phyloP scores from a whole-genome alignment of 2,329 filamentous ascomycete species.

The Ilyonectria sp. region DNA sequence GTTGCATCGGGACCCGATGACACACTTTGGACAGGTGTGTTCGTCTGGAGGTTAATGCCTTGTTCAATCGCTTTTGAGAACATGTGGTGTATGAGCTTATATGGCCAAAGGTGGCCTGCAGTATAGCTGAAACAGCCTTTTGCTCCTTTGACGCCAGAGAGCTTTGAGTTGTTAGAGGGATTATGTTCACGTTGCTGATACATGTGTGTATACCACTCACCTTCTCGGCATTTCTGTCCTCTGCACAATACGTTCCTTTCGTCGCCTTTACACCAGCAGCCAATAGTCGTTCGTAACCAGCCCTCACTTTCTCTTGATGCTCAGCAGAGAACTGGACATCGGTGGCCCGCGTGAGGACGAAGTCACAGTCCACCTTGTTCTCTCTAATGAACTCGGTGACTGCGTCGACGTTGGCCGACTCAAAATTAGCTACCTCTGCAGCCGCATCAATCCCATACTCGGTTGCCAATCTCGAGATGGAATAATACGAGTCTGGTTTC shows the following conservation, averaged over 20 bases:
- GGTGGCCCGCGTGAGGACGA: conserved; percentile 56
- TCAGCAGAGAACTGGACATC: conserved; percentile 55
- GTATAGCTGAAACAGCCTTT: conserved; percentile 52
- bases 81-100: conserved; percentile 50
- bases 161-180: conserved; percentile 25
- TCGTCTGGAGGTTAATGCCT: conserved; percentile 49
- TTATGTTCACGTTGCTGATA: not conserved
- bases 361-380: conserved; percentile 60
- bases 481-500: conserved; percentile 48
- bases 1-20: conserved; percentile 20
- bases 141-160: conserved; percentile 55
- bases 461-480: not conserved
- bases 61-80: conserved; percentile 38
- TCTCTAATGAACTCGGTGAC: conserved; percentile 55
- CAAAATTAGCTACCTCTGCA: conserved; percentile 40
- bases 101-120: conserved; percentile 49
- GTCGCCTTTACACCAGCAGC: conserved; percentile 27
- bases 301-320: conserved; percentile 44
- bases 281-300: conserved; percentile 51
- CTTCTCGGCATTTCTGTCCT: conserved; percentile 44
- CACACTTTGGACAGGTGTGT: conserved; percentile 44
- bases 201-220: conserved; percentile 13
- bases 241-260: not conserved
- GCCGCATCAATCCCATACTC: conserved; percentile 37
- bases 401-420: conserved; percentile 31